Percentiles rank a stretch among this genome's conserved stretches.
These are phyloP conservation scores for Globisporangium okanoganense DNA, from an alignment of 352 stramenopile genomes.

Conservation along the genomic window DNA sequence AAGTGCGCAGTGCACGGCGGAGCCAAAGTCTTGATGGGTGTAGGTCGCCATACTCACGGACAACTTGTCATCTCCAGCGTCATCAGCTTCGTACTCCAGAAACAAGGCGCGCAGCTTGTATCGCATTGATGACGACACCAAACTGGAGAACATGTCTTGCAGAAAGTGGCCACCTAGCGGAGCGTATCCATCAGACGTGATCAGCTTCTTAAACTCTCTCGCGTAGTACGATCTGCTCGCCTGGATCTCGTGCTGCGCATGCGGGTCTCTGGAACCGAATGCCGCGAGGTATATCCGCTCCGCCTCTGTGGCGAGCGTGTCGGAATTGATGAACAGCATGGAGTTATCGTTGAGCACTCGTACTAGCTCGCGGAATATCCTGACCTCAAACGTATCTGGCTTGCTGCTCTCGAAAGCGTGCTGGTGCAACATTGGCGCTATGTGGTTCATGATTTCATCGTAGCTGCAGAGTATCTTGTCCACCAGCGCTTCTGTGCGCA, in stretches of 20 bases:
- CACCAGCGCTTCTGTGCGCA: slow-evolving; percentile 34
- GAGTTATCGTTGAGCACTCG: slow-evolving; percentile 9
- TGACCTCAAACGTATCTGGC: background rate
- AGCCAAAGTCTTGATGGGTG: slow-evolving; percentile 72
- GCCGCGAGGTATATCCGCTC: slow-evolving; percentile 25
- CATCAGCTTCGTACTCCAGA: slow-evolving; percentile 45
- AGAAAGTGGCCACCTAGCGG: slow-evolving; percentile 30
- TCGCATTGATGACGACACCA: slow-evolving; percentile 50
- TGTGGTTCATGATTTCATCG: slow-evolving; percentile 32
- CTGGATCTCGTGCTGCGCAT: slow-evolving; percentile 40
- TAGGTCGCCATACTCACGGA: slow-evolving; percentile 36
- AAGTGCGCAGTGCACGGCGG: slow-evolving; percentile 64
- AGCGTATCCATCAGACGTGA: slow-evolving; percentile 4
- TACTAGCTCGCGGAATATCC: slow-evolving; percentile 20
- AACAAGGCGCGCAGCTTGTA: slow-evolving; percentile 66
- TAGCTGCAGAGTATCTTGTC: slow-evolving; percentile 43
- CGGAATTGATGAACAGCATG: slow-evolving; percentile 12
- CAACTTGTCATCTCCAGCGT: slow-evolving; percentile 11
- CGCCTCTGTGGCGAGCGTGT: slow-evolving; percentile 4
- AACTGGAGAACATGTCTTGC: slow-evolving; percentile 41
- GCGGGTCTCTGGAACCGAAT: slow-evolving; percentile 25
- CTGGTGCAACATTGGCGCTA: slow-evolving; percentile 19
- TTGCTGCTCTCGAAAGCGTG: background rate
- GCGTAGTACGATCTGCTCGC: slow-evolving; percentile 38
- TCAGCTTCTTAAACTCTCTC: slow-evolving; percentile 41